Evolutionary conservation across 345 rosid species (phyloP).

Genomic region (Rhizophora mangle): DNA sequence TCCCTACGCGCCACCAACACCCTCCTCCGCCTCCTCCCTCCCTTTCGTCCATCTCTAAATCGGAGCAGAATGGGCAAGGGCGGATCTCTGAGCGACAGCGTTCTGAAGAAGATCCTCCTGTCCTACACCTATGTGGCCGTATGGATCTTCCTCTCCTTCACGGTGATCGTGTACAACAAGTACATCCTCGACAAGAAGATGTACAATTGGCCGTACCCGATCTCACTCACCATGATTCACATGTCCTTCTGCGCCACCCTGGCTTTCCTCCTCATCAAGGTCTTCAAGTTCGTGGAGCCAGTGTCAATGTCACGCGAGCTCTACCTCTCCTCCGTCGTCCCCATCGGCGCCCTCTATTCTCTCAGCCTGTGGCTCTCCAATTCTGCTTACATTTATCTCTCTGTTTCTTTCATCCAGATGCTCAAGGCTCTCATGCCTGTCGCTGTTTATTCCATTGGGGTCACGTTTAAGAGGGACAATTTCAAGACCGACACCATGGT

Average conservation of each 20-base stretch:
- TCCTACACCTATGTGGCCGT: slow-evolving; percentile 88
- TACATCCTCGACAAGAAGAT: slow-evolving; percentile 97
- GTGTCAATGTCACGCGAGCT: slow-evolving; percentile 80
- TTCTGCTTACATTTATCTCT: slow-evolving; percentile 95
- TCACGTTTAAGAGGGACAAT: slow-evolving; percentile 54
- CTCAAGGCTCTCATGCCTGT: slow-evolving; percentile 96
- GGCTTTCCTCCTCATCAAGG: slow-evolving; percentile 79
- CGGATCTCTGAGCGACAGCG: slow-evolving; percentile 79
- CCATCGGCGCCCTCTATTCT: slow-evolving; percentile 89
- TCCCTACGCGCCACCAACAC: not conserved
- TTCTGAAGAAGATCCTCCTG: slow-evolving; percentile 80
- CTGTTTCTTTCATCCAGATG: slow-evolving; percentile 97
- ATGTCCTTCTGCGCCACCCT: slow-evolving; percentile 92
- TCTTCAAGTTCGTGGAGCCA: slow-evolving; percentile 86
- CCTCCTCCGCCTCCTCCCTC: not conserved
- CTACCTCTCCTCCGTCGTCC: slow-evolving; percentile 79
- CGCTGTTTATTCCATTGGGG: slow-evolving; percentile 93
- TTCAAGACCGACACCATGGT: slow-evolving; percentile 75
- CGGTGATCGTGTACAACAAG: slow-evolving; percentile 97
- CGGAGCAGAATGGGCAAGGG: slow-evolving; percentile 70
- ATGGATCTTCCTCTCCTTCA: slow-evolving; percentile 99
- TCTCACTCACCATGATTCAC: slow-evolving; percentile 98
- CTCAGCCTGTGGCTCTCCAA: slow-evolving; percentile 92
- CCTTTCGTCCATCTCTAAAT: not conserved
- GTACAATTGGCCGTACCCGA: slow-evolving; percentile 97